Conservation (phyloP, 371 early-diverging fungal species). For the Thermomucor indicae-seudaticae region DNA sequence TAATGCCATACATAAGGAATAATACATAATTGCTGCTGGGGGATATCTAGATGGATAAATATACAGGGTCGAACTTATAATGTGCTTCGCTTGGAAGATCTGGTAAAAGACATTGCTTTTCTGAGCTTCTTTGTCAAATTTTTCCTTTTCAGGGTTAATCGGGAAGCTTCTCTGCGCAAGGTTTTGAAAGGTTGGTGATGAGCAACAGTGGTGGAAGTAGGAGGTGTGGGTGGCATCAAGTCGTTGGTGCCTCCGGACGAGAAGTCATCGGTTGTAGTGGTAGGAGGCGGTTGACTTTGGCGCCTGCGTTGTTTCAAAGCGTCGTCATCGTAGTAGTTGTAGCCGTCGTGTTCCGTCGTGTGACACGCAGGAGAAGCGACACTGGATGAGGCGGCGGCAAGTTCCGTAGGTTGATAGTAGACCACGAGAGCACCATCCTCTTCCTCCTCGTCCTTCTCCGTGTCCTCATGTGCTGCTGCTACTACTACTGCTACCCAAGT, state of each 20-base stretch:
- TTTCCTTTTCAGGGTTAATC: conserved; percentile 11
- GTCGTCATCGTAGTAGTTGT: conserved; percentile 10
- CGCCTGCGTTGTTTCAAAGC: not conserved
- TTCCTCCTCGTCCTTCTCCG: not conserved
- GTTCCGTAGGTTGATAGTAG: not conserved
- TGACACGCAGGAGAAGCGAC: no score
- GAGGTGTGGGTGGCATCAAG: conserved; percentile 11
- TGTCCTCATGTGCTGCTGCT: not conserved
- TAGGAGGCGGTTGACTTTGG: not conserved
- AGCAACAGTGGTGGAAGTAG: conserved; percentile 1
- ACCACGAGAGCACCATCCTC: not conserved
- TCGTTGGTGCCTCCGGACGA: conserved; percentile 6
- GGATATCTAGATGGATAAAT: not conserved
- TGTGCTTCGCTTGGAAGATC: not conserved
- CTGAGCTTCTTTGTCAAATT: conserved; percentile 11
- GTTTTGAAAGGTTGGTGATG: not conserved
- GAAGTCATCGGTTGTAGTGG: not conserved
- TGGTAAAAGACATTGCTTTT: conserved; percentile 14
- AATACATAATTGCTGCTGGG: no score
- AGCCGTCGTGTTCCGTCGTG: no score
- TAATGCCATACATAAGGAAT: no score
- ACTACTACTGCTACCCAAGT: not conserved
- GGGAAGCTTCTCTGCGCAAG: conserved; percentile 10
- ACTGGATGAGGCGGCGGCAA: not conserved
- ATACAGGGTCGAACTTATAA: not conserved